These are phyloP conservation scores for Penicillium sp. DNA, from an alignment of 2,329 filamentous ascomycete species.

Conservation along the genomic window DNA sequence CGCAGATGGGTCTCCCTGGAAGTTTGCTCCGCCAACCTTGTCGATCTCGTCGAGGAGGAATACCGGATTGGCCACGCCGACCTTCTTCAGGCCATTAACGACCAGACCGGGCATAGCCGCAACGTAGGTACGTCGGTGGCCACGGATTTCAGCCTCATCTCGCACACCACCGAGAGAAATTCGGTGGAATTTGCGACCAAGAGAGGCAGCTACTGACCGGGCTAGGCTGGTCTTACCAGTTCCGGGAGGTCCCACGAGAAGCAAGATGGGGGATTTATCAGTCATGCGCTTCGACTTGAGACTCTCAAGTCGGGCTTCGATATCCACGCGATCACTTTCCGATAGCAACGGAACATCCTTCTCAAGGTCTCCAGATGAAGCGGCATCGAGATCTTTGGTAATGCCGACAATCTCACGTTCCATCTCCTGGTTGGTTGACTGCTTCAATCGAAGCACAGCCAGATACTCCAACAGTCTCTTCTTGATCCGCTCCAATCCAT, in stretches of 20 bases:
- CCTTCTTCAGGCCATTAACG: conserved; percentile 91
- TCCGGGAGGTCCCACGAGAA: conserved; percentile 89
- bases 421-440: conserved; percentile 79
- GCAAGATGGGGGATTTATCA: conserved; percentile 93
- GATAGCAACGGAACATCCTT: conserved; percentile 57
- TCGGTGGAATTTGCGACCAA: conserved; percentile 93
- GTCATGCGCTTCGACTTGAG: conserved; percentile 80
- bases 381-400: conserved; percentile 47
- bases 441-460: conserved; percentile 93
- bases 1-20: conserved; percentile 92
- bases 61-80: conserved; percentile 91
- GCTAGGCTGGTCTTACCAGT: conserved; percentile 96
- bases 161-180: conserved; percentile 94
- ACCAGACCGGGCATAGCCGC: conserved; percentile 98
- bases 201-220: conserved; percentile 84
- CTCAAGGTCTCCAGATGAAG: conserved; percentile 47
- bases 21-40: conserved; percentile 87
- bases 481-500: conserved; percentile 95
- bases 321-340: conserved; percentile 46
- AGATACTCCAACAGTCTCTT: conserved; percentile 93
- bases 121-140: conserved; percentile 92
- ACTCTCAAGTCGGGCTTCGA: conserved; percentile 67
- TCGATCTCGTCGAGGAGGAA: conserved; percentile 97
- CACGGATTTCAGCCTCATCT: conserved; percentile 95
- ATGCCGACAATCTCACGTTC: conserved; percentile 69